phyloP scores from a whole-genome alignment of 169 alveolate species.

The Eimeria maxima region DNA sequence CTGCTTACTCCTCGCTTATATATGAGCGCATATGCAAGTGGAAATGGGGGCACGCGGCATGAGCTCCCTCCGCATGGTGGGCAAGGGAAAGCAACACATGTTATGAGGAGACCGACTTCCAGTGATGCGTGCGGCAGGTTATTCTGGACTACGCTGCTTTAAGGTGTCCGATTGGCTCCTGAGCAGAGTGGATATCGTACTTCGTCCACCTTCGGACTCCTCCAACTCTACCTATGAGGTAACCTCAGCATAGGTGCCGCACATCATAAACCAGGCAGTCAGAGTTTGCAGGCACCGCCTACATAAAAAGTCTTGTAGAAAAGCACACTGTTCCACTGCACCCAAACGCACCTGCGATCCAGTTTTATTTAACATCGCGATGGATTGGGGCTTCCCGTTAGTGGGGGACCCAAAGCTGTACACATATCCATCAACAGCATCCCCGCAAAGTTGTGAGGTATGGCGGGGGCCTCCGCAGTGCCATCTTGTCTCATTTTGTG shows the following conservation, averaged over 20 bases:
- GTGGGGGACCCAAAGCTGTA: slow-evolving; percentile 50
- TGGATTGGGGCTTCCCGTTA: background rate
- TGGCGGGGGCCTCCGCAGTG: background rate
- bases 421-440: slow-evolving; percentile 61
- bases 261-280: background rate
- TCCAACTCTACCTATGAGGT: background rate
- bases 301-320: background rate
- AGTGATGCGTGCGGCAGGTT: background rate
- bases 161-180: background rate
- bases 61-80: background rate
- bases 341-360: background rate
- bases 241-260: background rate
- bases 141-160: background rate
- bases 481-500: background rate
- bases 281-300: background rate
- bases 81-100: background rate
- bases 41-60: background rate
- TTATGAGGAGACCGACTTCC: no score
- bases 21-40: no score
- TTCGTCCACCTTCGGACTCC: background rate
- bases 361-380: background rate
- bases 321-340: background rate
- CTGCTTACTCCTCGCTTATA: no score
- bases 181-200: background rate
- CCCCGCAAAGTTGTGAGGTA: slow-evolving; percentile 52